These are phyloP conservation scores for Aschersonia sp. DNA, from an alignment of 2,329 filamentous ascomycete species.

Conservation along the genomic window DNA sequence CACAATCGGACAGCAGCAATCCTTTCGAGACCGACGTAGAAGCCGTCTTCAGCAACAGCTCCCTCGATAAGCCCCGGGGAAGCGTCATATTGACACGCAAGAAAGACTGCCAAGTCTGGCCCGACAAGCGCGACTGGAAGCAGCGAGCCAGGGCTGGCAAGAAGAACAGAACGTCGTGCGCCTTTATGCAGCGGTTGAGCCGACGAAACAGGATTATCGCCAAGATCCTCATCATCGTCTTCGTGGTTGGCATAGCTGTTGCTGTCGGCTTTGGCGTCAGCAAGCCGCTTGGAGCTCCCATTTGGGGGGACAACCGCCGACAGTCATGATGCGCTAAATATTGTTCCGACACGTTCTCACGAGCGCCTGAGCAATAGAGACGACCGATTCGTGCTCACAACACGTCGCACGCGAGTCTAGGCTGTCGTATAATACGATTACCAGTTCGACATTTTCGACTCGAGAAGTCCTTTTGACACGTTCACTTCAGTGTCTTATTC, in stretches of 20 bases:
- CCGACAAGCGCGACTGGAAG: slow-evolving; percentile 44
- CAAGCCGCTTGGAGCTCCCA: slow-evolving; percentile 43
- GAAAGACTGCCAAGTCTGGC: slow-evolving; percentile 43
- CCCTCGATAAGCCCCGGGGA: slow-evolving; percentile 17
- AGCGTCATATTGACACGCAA: slow-evolving; percentile 16
- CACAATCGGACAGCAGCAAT: slow-evolving; percentile 27
- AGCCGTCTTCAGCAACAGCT: slow-evolving; percentile 28
- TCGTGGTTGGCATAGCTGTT: slow-evolving; percentile 39
- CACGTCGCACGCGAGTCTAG: too few relatives aligned
- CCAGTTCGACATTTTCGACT: too few relatives aligned
- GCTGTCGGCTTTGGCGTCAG: slow-evolving; percentile 45
- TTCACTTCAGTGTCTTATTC: too few relatives aligned
- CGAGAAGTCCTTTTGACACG: too few relatives aligned
- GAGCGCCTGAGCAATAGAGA: too few relatives aligned
- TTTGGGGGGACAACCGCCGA: slow-evolving; percentile 28
- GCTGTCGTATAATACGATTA: too few relatives aligned
- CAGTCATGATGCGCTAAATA: not conserved
- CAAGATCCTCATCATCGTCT: slow-evolving; percentile 37
- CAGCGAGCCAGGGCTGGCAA: slow-evolving; percentile 42
- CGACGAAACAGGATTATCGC: slow-evolving; percentile 37
- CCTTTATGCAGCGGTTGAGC: slow-evolving; percentile 37
- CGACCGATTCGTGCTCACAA: too few relatives aligned
- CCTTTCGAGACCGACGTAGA: slow-evolving; percentile 46
- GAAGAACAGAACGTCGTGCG: slow-evolving; percentile 31
- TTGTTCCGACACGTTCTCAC: too few relatives aligned